phyloP scores from a whole-genome alignment of 1,284 basidiomycete species.

The Ceratobasidium theobromae region DNA sequence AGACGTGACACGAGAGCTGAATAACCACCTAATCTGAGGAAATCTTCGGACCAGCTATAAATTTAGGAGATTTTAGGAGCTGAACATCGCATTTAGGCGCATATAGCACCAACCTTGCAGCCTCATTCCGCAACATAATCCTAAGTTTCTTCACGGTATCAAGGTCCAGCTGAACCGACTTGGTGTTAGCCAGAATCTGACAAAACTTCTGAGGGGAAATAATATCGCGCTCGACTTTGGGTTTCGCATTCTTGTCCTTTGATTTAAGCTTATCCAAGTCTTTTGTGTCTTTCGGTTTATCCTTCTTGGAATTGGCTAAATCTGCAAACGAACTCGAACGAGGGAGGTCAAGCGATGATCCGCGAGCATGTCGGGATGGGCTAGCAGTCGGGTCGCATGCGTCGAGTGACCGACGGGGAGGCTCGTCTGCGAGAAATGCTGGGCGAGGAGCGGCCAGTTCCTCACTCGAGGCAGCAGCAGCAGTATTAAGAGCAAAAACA shows the following conservation, averaged over 20 bases:
- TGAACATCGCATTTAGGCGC: slow-evolving; percentile 3
- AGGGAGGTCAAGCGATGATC: slow-evolving; percentile 55
- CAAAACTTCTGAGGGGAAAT: slow-evolving; percentile 61
- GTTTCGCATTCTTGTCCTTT: slow-evolving; percentile 50
- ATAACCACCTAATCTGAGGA: slow-evolving; percentile 83
- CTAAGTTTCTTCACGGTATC: slow-evolving; percentile 76
- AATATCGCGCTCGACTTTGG: slow-evolving; percentile 46
- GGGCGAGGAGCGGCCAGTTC: slow-evolving; percentile 4
- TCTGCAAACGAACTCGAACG: slow-evolving; percentile 30
- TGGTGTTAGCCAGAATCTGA: slow-evolving; percentile 62
- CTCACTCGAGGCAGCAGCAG: slow-evolving; percentile 39
- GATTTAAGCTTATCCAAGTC: slow-evolving; percentile 20
- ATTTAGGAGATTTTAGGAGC: slow-evolving; percentile 34
- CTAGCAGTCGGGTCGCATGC: slow-evolving; percentile 32
- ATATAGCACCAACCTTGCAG: slow-evolving; percentile 59
- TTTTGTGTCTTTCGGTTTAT: slow-evolving; percentile 25
- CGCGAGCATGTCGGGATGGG: slow-evolving; percentile 50
- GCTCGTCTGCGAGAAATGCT: slow-evolving; percentile 48
- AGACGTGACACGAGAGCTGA: slow-evolving; percentile 77
- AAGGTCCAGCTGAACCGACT: slow-evolving; percentile 68
- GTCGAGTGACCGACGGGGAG: slow-evolving; percentile 41
- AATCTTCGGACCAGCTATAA: slow-evolving; percentile 87
- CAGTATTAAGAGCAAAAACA: slow-evolving; percentile 36
- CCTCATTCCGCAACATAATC: slow-evolving; percentile 81
- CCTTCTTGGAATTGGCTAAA: slow-evolving; percentile 24